phyloP scores from a whole-genome alignment of 164 flowering plant species.

The Vitis labrusca region DNA sequence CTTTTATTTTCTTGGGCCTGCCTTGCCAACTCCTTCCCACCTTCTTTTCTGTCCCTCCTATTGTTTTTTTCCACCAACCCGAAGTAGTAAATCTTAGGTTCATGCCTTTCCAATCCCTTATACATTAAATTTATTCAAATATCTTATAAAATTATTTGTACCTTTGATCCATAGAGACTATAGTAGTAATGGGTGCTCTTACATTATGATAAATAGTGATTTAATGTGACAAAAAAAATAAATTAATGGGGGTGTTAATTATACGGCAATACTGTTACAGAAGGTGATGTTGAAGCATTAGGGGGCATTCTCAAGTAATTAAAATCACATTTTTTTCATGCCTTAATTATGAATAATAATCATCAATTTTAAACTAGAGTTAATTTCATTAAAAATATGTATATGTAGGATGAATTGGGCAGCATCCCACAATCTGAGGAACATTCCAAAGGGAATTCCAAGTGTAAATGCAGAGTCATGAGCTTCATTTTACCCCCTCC shows the following conservation, averaged over 20 bases:
- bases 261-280: background rate
- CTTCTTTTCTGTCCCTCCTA: background rate
- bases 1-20: constrained; percentile 6
- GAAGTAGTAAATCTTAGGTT: no score
- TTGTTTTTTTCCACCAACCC: background rate
- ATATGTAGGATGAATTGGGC: background rate
- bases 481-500: background rate
- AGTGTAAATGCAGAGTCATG: background rate
- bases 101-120: no score
- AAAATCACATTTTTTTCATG: background rate
- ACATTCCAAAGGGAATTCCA: background rate
- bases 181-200: background rate
- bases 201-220: background rate
- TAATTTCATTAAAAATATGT: background rate
- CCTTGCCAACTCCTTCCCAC: background rate
- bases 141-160: no score
- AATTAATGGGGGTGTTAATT: background rate
- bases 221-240: no score
- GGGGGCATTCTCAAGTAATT: background rate
- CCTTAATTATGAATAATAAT: background rate
- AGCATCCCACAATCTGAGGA: background rate
- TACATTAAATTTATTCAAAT: no score
- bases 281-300: background rate
- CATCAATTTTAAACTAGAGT: background rate
- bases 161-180: no score